phyloP scores from a whole-genome alignment of 495 filamentous ascomycete species.

The Schizothecium vesticola region DNA sequence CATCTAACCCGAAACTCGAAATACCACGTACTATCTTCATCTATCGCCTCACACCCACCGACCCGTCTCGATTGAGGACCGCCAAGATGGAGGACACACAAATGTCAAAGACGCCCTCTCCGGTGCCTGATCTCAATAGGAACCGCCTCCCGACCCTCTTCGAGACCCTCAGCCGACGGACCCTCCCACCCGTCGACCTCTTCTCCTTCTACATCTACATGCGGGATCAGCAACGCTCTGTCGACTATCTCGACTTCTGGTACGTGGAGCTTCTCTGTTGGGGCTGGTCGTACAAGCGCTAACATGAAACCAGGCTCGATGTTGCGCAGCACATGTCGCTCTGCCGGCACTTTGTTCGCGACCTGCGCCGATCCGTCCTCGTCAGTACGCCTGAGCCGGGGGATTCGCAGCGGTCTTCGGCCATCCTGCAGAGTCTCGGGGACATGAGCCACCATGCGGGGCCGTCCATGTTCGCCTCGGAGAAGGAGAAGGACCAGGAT shows the following conservation, averaged over 20 bases:
- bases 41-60: not conserved
- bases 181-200: constrained; percentile 86
- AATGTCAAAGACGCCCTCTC: constrained; percentile 29
- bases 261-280: constrained; percentile 34
- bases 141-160: constrained; percentile 90
- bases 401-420: constrained; percentile 77
- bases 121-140: constrained; percentile 49
- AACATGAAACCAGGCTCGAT: constrained; percentile 74
- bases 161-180: constrained; percentile 88
- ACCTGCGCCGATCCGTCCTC: constrained; percentile 87
- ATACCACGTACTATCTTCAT: not conserved
- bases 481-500: constrained; percentile 65
- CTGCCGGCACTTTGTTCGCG: constrained; percentile 95
- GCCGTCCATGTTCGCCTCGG: constrained; percentile 42
- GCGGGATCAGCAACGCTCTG: constrained; percentile 94
- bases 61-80: not conserved
- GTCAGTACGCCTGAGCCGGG: constrained; percentile 87
- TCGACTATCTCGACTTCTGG: constrained; percentile 99
- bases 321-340: constrained; percentile 98
- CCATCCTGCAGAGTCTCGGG: constrained; percentile 65
- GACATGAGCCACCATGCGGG: constrained; percentile 56
- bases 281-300: constrained; percentile 2
- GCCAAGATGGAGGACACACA: constrained; percentile 35
- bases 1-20: not conserved
- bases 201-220: constrained; percentile 99